Percentiles rank a stretch among this genome's conserved stretches.
phyloP scores from a whole-genome alignment of 2,329 filamentous ascomycete species.

The Chrysoporthe austroafricana region DNA sequence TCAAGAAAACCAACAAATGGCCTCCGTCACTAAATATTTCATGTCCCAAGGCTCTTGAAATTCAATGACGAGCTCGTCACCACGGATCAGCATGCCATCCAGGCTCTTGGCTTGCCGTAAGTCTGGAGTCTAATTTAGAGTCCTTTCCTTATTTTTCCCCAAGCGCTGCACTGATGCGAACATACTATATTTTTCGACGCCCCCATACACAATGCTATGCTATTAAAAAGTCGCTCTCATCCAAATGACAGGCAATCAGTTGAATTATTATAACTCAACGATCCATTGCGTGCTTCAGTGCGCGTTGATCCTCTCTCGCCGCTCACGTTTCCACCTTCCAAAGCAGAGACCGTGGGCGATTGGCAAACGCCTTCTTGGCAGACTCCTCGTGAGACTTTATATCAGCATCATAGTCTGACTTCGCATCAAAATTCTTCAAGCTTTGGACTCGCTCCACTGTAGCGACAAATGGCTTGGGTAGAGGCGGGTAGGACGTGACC shows the following conservation, averaged over 20 bases:
- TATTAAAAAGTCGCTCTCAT: background rate
- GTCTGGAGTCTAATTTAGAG: no score
- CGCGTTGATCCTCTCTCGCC: background rate
- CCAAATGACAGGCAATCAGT: background rate
- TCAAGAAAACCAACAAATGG: no score
- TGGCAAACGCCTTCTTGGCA: conserved; percentile 31
- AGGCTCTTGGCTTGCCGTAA: no score
- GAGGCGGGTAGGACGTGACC: conserved; percentile 32
- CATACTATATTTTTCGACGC: background rate
- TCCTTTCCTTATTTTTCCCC: no score
- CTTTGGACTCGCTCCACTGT: conserved; percentile 35
- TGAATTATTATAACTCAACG: background rate
- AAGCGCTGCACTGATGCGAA: background rate
- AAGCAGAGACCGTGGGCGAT: conserved; percentile 11
- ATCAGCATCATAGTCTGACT: conserved; percentile 16
- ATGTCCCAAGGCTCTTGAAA: no score
- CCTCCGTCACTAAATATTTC: no score
- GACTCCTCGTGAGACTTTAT: conserved; percentile 25
- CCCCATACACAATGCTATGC: background rate
- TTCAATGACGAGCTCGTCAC: no score
- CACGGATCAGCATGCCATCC: no score
- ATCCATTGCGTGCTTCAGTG: background rate
- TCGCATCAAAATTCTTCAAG: conserved; percentile 29
- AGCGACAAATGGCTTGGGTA: conserved; percentile 36
- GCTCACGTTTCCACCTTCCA: conserved; percentile 15